These are phyloP conservation scores for Trichaptum fuscoviolaceum DNA, from an alignment of 768 basidiomycete species.

Conservation along the genomic window DNA sequence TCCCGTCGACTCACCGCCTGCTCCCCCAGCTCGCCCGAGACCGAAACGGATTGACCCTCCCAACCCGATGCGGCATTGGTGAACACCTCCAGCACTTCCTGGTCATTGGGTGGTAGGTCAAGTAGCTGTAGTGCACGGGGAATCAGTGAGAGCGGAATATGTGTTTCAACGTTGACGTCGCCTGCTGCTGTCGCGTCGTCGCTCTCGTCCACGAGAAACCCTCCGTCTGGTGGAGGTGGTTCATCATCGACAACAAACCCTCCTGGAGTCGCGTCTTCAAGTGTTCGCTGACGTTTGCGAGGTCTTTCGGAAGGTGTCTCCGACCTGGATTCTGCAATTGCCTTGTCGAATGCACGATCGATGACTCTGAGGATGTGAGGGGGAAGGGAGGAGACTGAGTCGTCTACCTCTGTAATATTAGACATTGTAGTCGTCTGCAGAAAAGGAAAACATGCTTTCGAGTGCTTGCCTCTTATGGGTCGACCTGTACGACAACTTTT, in stretches of 20 bases:
- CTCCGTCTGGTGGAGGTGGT: conserved; percentile 22
- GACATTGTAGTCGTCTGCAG: neutral
- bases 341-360: conserved; percentile 45
- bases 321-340: conserved; percentile 11
- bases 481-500: neutral
- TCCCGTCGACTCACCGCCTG: conserved; percentile 52
- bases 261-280: conserved; percentile 12
- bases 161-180: conserved; percentile 12
- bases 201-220: conserved; percentile 26
- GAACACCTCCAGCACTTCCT: conserved; percentile 68
- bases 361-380: conserved; percentile 37
- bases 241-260: conserved; percentile 18
- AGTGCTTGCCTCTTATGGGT: neutral
- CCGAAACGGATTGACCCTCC: conserved; percentile 29
- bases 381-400: conserved; percentile 32
- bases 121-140: conserved; percentile 59
- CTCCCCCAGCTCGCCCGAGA: conserved; percentile 9
- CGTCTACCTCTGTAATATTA: neutral
- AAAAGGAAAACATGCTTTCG: neutral
- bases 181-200: conserved; percentile 9
- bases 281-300: conserved; percentile 2
- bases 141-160: conserved; percentile 52
- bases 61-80: conserved; percentile 73
- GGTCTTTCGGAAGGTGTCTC: conserved; percentile 3
- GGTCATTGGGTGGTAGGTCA: conserved; percentile 56